A percentile compares a stretch with the other conserved stretches of the same genome.
Conservation (phyloP, 2,329 filamentous ascomycete species). For the Aureobasidium vineae region DNA sequence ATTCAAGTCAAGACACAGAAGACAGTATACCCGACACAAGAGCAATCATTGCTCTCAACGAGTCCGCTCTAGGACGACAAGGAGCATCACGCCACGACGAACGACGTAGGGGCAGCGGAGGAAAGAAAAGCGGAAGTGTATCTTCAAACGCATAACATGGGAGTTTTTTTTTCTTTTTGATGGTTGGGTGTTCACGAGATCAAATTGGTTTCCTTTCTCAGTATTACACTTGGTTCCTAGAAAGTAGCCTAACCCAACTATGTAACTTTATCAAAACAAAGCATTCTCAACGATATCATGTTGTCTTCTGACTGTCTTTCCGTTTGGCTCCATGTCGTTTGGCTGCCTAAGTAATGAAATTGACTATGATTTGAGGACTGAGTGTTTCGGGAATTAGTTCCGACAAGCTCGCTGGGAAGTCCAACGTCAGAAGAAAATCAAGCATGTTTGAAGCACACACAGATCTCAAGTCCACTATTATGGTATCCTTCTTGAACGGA, state of each 20-base stretch:
- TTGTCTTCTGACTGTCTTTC: not conserved
- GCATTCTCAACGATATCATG: not conserved
- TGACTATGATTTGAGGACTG: too few species aligned
- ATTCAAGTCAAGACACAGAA: not conserved
- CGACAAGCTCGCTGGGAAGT: too few species aligned
- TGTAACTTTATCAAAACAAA: constrained; percentile 17
- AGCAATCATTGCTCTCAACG: not conserved
- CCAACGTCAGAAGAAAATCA: too few species aligned
- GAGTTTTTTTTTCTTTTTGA: not conserved
- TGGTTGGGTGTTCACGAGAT: constrained; percentile 5
- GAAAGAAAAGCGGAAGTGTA: not conserved
- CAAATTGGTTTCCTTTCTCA: constrained; percentile 13
- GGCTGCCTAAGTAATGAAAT: not conserved
- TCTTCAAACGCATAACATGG: constrained; percentile 7
- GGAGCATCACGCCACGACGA: constrained; percentile 3
- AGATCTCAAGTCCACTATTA: too few species aligned
- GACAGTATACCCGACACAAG: not conserved
- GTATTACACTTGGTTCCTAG: constrained; percentile 13
- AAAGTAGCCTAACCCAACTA: not conserved
- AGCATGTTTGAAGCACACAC: too few species aligned
- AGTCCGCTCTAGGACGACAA: not conserved
- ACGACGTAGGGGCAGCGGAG: not conserved
- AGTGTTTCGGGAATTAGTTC: too few species aligned
- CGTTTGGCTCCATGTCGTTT: too few species aligned
- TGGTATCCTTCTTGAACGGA: too few species aligned